phyloP scores from a whole-genome alignment of 176 grass and related monocot genomes.

The Eremochloa ophiuroides region DNA sequence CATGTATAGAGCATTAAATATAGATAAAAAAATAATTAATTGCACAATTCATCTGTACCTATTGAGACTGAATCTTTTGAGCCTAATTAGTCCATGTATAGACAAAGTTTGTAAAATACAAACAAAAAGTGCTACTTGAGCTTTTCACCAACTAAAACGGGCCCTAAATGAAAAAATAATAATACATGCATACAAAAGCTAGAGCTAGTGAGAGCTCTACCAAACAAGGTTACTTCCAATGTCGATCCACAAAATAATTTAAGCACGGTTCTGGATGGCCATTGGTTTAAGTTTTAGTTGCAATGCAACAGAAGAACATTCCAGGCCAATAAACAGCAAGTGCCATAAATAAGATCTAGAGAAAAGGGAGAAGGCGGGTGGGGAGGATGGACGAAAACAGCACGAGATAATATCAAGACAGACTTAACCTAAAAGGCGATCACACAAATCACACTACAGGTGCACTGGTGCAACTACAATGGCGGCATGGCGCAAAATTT shows the following conservation, averaged over 20 bases:
- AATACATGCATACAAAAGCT: too few relatives aligned
- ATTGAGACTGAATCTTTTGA: too few relatives aligned
- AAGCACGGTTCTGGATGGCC: not conserved
- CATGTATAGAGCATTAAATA: too few relatives aligned
- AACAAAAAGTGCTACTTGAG: too few relatives aligned
- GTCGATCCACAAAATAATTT: not conserved
- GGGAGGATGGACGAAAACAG: not conserved
- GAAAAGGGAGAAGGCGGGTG: not conserved
- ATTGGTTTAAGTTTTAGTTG: not conserved
- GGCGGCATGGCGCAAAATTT: conserved; percentile 1
- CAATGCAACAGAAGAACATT: not conserved
- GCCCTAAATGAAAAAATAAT: too few relatives aligned
- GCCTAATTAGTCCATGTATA: too few relatives aligned
- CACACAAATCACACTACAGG: not conserved
- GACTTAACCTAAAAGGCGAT: conserved; percentile 19
- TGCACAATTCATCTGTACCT: too few relatives aligned
- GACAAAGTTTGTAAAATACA: too few relatives aligned
- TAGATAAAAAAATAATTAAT: too few relatives aligned
- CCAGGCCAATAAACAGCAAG: not conserved
- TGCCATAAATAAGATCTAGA: not conserved
- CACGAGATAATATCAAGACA: conserved; percentile 13
- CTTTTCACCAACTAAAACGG: too few relatives aligned
- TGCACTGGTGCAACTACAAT: conserved; percentile 8
- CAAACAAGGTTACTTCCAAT: conserved; percentile 4
- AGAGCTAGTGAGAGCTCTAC: too few relatives aligned